phyloP scores from a whole-genome alignment of 2,329 filamentous ascomycete species.

The Aureobasidium sp. region DNA sequence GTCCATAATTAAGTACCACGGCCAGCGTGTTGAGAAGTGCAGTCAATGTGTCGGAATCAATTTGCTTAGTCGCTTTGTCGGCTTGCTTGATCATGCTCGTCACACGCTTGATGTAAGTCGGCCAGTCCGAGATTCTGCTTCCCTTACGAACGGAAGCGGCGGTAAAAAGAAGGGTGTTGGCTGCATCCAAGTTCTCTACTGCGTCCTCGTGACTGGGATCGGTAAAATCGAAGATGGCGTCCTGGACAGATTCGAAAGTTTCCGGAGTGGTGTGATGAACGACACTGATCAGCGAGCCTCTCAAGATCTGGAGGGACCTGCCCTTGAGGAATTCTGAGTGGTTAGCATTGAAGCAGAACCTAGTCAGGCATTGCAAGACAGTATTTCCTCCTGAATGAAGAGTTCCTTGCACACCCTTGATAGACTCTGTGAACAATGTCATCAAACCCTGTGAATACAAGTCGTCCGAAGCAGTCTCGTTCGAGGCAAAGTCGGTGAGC shows the following conservation, averaged over 20 bases:
- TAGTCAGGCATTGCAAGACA: slow-evolving; percentile 9
- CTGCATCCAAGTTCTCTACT: slow-evolving; percentile 32
- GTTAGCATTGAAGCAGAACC: slow-evolving; percentile 5
- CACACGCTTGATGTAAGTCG: slow-evolving; percentile 44
- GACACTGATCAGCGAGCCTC: slow-evolving; percentile 68
- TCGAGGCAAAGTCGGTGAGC: slow-evolving; percentile 55
- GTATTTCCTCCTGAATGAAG: slow-evolving; percentile 47
- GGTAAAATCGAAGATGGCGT: slow-evolving; percentile 49
- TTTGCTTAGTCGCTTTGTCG: slow-evolving; percentile 6
- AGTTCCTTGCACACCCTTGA: slow-evolving; percentile 51
- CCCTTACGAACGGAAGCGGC: slow-evolving; percentile 76
- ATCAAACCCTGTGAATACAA: slow-evolving; percentile 83
- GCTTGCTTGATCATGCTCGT: slow-evolving; percentile 23
- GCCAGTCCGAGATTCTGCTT: slow-evolving; percentile 65
- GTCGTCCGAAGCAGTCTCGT: slow-evolving; percentile 43
- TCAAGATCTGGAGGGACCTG: slow-evolving; percentile 47
- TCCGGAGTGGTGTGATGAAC: slow-evolving; percentile 73
- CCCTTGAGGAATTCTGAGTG: slow-evolving; percentile 27
- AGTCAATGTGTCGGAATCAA: slow-evolving; percentile 14
- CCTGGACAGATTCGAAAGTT: slow-evolving; percentile 61
- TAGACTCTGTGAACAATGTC: slow-evolving; percentile 81
- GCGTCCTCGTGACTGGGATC: slow-evolving; percentile 25
- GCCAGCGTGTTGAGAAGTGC: slow-evolving; percentile 42
- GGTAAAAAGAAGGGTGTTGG: slow-evolving; percentile 52
- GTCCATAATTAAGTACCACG: slow-evolving; percentile 64